Conservation (phyloP, 345 rosid genomes). For the Geranium brycei region DNA sequence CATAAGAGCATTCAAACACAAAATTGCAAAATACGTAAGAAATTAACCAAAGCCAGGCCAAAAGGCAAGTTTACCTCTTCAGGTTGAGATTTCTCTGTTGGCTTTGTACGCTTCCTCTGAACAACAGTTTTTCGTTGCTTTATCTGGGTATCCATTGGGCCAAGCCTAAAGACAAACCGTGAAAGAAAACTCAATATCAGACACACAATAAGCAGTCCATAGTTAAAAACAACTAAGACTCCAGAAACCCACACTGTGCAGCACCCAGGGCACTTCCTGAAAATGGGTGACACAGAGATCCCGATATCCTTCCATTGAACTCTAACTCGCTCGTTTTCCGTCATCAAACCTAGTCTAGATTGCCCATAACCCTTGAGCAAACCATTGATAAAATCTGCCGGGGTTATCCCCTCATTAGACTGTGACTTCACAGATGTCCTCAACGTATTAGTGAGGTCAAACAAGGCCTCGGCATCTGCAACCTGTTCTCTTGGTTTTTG, state of each 20-base stretch:
- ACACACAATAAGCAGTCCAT: not conserved
- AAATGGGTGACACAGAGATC: conserved; percentile 41
- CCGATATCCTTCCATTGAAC: conserved; percentile 75
- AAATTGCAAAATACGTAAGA: not conserved
- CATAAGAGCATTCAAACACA: not conserved
- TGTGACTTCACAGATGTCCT: conserved; percentile 62
- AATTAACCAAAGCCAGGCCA: not conserved
- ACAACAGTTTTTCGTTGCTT: conserved; percentile 51
- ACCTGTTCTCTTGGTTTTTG: conserved; percentile 83
- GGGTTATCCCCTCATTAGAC: conserved; percentile 45
- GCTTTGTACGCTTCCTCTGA: conserved; percentile 36
- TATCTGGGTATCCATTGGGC: conserved; percentile 73
- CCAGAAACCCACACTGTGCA: conserved; percentile 60
- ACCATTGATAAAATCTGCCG: conserved; percentile 48
- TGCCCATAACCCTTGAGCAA: conserved; percentile 41
- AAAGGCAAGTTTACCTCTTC: conserved; percentile 48
- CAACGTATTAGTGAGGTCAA: conserved; percentile 59
- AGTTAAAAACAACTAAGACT: not conserved
- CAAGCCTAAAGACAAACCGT: conserved; percentile 42
- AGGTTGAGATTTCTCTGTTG: conserved; percentile 44
- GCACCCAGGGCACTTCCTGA: conserved; percentile 39
- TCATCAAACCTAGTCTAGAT: conserved; percentile 14
- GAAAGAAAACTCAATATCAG: not conserved
- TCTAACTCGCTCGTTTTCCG: conserved; percentile 28
- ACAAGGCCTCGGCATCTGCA: conserved; percentile 83